phyloP scores from a whole-genome alignment of 345 rosid genomes.

The Kernera saxatilis region DNA sequence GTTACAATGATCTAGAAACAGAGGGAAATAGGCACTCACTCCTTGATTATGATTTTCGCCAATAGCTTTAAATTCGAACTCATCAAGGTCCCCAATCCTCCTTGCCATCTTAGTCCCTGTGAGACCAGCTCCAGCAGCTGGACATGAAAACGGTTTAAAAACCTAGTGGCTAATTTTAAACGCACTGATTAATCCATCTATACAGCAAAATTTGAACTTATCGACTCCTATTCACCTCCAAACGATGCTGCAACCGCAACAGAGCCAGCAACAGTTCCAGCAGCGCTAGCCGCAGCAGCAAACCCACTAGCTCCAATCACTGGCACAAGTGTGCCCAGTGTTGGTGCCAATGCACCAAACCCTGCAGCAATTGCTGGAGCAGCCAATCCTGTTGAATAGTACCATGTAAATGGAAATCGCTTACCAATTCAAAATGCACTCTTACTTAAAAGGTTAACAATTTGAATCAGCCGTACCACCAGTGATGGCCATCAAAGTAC shows the following conservation, averaged over 20 bases:
- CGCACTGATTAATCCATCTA: neutral
- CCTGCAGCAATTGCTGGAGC: conserved; percentile 99
- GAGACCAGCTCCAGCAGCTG: conserved; percentile 99
- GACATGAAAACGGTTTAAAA: neutral
- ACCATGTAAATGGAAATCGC: neutral
- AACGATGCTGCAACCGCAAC: conserved; percentile 99
- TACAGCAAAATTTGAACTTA: conserved; percentile 5
- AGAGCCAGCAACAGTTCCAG: conserved; percentile 95
- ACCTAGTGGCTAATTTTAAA: conserved; percentile 6
- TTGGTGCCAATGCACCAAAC: conserved; percentile 89
- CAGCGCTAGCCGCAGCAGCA: conserved; percentile 96
- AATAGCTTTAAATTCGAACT: conserved; percentile 78
- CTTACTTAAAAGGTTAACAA: neutral
- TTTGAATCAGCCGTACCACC: conserved; percentile 53
- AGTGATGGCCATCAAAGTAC: conserved; percentile 87
- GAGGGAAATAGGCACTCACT: conserved; percentile 18
- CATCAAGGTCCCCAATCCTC: conserved; percentile 81
- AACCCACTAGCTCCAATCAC: conserved; percentile 97
- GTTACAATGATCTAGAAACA: neutral
- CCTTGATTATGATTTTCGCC: conserved; percentile 83
- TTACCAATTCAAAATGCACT: neutral
- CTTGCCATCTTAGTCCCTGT: conserved; percentile 95
- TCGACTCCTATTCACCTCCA: conserved; percentile 71
- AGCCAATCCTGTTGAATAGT: conserved; percentile 65
- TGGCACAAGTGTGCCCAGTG: conserved; percentile 81